phyloP scores from a whole-genome alignment of 75 land plant genomes.

The Picea glauca region DNA sequence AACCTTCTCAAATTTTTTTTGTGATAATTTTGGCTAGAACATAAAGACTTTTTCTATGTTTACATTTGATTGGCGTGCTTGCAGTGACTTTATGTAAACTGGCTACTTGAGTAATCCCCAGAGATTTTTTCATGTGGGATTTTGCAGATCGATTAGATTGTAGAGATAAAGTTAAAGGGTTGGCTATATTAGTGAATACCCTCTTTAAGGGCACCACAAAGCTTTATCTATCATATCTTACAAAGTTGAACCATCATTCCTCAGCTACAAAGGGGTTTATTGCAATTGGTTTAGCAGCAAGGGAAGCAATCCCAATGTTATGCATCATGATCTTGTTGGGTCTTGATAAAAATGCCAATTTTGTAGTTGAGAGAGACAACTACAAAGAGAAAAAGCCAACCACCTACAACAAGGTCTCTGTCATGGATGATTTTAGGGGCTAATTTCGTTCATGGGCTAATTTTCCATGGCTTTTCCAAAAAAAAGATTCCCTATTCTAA shows the following conservation, averaged over 20 bases:
- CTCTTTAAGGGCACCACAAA: slow-evolving; percentile 78
- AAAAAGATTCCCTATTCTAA: no score
- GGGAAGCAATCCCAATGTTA: slow-evolving; percentile 25
- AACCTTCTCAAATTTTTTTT: no score
- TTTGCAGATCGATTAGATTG: slow-evolving; percentile 77
- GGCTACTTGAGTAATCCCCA: no score
- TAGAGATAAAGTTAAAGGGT: slow-evolving; percentile 95
- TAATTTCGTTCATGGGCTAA: no score
- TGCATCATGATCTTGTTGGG: slow-evolving; percentile 40
- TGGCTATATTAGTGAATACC: slow-evolving; percentile 70
- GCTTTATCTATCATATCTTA: slow-evolving; percentile 81
- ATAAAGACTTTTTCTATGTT: no score
- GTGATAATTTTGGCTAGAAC: no score
- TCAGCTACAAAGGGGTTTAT: slow-evolving; percentile 75
- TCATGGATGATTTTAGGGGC: no score
- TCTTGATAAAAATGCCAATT: slow-evolving; percentile 45
- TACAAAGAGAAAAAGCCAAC: slow-evolving; percentile 38
- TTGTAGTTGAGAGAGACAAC: slow-evolving; percentile 28
- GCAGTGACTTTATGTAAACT: no score
- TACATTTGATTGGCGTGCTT: no score
- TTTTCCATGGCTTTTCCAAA: no score
- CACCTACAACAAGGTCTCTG: no score
- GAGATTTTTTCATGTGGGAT: no score
- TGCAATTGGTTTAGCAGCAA: slow-evolving; percentile 57
- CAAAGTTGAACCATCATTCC: slow-evolving; percentile 50